Evolutionary conservation across 1,284 basidiomycete genomes (phyloP), one percentile per base, ranked within the genome.

Genomic region (Baeospora myosura): DNA sequence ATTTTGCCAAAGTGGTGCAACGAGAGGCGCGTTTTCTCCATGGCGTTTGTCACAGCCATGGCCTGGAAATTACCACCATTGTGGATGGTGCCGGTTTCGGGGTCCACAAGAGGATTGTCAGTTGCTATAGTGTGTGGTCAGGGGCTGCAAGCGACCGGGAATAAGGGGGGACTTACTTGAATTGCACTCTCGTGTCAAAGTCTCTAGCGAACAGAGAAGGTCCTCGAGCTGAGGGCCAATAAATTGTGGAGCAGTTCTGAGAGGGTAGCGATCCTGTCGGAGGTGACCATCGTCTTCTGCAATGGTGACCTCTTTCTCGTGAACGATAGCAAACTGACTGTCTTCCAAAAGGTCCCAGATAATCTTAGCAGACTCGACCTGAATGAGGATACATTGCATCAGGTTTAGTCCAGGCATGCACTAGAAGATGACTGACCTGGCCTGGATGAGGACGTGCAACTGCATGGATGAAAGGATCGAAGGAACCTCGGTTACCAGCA

Each of bases 11-110:
- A 73, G 52, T 89, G 87, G 49, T 88, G 78, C 21, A 93, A 65
- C 3, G 83, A 73, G 30, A 92, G 74, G 10, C 89, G 80, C 3
- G 86, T 85, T 60, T 89, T 88, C 59, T 93, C 90, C 81, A 92
- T 90, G 5, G 82, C 82, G 45, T 88, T 89, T 3, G 88, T 88
- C 37, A 92, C 76, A 1, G 87, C 72, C 78, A 90, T 87, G 1
- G 86, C 88, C 59, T 88, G 87, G 73, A 92, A 91, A 57, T 90
- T 90, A 11, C 89, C 89, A 18, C 88, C 89, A 50, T 91, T 83
- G 57, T 88, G 84, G 4, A 88, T 71, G 33, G 70, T 63, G 6
- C 78, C 78, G 10, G 76, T 77, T 46, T 77, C 71, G 20, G 76
- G 68, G 50, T 88, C 83, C 38, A 88, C 66, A 23, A 83, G 70